Base-by-base conservation (phyloP, 441 rosid species). In the Croton setiger region DNA sequence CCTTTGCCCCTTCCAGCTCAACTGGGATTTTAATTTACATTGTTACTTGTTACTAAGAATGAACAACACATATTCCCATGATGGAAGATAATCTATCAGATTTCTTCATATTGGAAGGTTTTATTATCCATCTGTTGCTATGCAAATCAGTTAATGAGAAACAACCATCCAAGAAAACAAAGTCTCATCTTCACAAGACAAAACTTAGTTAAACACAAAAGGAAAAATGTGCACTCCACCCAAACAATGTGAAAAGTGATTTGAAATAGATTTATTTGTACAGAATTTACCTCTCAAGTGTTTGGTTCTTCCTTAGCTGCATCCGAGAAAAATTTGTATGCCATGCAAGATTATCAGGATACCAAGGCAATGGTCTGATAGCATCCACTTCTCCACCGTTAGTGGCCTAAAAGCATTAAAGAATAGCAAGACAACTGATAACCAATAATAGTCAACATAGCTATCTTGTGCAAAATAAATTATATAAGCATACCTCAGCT, bases 361-460 rank as follows among this genome's bases (percentile, higher is more conserved):
- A 95, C 99, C 97, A 92, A 75, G 93, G 88, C 82, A 95, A 79
- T 1, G 98, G 99, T 81, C 85, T 88, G 63, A 95, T 88, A 71
- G 92, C 87, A 72, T 85, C 91, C 72, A 76, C 75, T 73, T 92
- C 98, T 85, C 79, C 82, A 57, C 83, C 88, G 73, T 88, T 95
- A 66, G 67, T 71, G 53, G 78, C 87, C 99, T 95, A 15, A 21
- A 60, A 57, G 36, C 9, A 45, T 15, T 9, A n/a, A 3, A 72
- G 33, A 51, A 58, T 64, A 61, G 60, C 56, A 35, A 63, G 14
- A 51, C 14, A 14, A 5, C 11, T n/a, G 71, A 65, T 3, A 57
- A 55, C 41, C 52, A 66, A 7, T 48, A 44, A 69, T 27, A 18
- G 53, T 54, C 65, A 66, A 51, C 47, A 68, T 20, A 33, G 48